Base-by-base conservation (phyloP, 2,329 filamentous ascomycete species). In the Penicillium palitans region DNA sequence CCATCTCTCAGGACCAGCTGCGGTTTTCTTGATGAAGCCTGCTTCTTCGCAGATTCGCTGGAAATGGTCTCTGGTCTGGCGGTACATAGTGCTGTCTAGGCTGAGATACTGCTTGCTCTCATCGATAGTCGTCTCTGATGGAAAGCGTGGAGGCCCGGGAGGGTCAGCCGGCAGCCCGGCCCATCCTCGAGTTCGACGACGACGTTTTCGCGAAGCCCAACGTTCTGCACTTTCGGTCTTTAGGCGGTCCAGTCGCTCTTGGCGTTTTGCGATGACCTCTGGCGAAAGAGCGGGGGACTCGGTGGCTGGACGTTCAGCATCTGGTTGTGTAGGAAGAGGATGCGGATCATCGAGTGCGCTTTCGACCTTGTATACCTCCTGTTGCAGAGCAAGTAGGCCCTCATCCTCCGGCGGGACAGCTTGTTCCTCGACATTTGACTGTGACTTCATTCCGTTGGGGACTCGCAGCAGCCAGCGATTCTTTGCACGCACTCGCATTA, bases 111-210 rank as follows among this genome's bases (percentile, higher is more conserved):
- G 81, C 69, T 91, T 90, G 68, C 88, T 88, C 74, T 93, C 89
- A 63, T 90, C 88, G 58, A 95, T 84, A 0, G 90, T 93, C 13
- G 89, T 93, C 73, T 95, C 90, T 0, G 90, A 93, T 1, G 89
- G 89, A 62, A 91, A 95, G 24, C 90, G 85, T 15, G 88, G 87
- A 21, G 87, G 84, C 5, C 87, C 85, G 1, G 87, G 83, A 7
- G 85, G 84, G 69, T 90, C 88, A 39, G 87, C 83, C 15, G 88
- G 85, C 27, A 90, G 72, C 2, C 87, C 87, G 42, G 84, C 87
- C 80, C 86, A 89, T n/a, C 83, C 84, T 66, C 85, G 82, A 54
- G 87, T 88, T 47, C 88, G 82, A 61, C 88, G 84, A 52, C 89
- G 83, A 53, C 88, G 84, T 71, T 90, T 91, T 58, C 85, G 81